Evolutionary conservation across 352 stramenopile genomes (phyloP), one percentile per base, ranked within the genome.

Genomic region (Globisporangium camurandrum): DNA sequence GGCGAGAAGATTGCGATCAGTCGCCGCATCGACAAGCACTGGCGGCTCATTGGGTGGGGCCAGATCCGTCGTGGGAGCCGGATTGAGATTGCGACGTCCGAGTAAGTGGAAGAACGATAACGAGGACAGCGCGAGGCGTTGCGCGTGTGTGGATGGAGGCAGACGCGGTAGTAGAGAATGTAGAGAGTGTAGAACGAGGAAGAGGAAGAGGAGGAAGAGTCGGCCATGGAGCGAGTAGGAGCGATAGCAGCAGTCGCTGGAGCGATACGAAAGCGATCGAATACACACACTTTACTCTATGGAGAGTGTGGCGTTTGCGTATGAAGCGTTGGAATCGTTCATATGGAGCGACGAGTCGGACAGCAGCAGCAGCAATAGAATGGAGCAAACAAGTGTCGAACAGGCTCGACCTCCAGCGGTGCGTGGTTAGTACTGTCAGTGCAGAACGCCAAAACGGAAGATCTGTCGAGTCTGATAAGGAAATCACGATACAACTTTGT

Each of bases 1-100:
- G 96, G 96, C 60, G 97, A 99, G 78, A 99, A 99, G 93, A 99
- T 99, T 64, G 97, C 97, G n/a, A 91, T 99, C 47, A 98, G 86
- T 67, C 89, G 97, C 64, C 90, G 97, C 73, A 97, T 99, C 41
- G 96, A 99, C 65, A 98, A 98, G 83, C 97, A 99, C 81, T 99
- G 97, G 97, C 89, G 97, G 69, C 82, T 99, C 47, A 99, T 99
- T 73, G 97, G 97, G 49, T 99, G 97, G 97, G 97, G 97, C 59
- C 86, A 99, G 73, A 99, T 99, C 68, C 88, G 95, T 63, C 95
- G 93, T 85, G 97, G 96, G 51, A 96, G 86, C 68, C 90, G 94
- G 72, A 97, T 98, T 67, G 86, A 94, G 61, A 93, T 94, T 64
- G 75, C 76, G 49, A 73, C 83, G 55, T 80, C 75, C 48, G 73